These are phyloP conservation scores for Mycena sanguinolenta DNA, from an alignment of 768 basidiomycete genomes.

Conservation along the genomic window DNA sequence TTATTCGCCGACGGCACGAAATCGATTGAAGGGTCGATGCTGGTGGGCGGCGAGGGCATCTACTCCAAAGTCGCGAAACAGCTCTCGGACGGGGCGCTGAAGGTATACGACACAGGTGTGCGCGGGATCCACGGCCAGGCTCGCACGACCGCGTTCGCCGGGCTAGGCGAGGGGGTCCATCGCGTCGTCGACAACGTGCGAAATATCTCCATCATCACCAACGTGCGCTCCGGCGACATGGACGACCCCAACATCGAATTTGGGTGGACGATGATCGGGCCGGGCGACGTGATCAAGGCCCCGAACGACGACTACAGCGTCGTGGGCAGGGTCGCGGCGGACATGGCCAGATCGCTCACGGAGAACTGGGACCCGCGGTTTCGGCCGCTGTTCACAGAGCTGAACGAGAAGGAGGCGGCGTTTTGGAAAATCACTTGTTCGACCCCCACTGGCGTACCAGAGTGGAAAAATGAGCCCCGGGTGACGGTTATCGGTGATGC, in stretches of 20 bases:
- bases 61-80: conserved; percentile 3
- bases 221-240: neutral
- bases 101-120: neutral
- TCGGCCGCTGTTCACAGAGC: neutral
- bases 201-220: neutral
- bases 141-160: neutral
- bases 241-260: conserved; percentile 4
- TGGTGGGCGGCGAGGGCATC: conserved; percentile 5
- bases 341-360: neutral
- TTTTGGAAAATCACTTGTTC: conserved; percentile 13
- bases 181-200: neutral
- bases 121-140: conserved; percentile 2
- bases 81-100: neutral
- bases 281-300: neutral
- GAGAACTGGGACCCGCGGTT: neutral
- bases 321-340: neutral
- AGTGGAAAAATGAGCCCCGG: conserved; percentile 4
- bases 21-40: neutral
- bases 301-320: conserved; percentile 6
- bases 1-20: neutral
- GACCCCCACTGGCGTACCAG: neutral
- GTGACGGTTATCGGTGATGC: too few relatives aligned
- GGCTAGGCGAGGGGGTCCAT: neutral
- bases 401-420: neutral
- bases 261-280: conserved; percentile 1